Conservation (phyloP, 257 asterid species). For the Solanum chaucha region DNA sequence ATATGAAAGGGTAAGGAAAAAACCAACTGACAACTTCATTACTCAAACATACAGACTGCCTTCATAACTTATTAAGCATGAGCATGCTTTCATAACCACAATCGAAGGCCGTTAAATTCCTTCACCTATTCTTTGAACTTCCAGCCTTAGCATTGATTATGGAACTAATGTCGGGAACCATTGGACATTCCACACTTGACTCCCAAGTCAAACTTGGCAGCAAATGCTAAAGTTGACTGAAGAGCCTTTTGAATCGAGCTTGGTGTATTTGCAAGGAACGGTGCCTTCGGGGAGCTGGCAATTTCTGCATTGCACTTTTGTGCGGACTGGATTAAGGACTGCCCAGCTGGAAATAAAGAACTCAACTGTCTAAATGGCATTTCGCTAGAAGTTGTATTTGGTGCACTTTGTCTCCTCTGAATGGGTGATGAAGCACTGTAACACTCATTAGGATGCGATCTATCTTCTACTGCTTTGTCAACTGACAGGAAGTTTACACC, state of each 20-base stretch:
- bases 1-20: background rate
- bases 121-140: conserved; percentile 3
- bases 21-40: background rate
- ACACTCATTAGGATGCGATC: conserved; percentile 1
- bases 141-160: conserved; percentile 11
- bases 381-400: conserved; percentile 10
- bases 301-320: conserved; percentile 8
- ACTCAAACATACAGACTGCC: background rate
- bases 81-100: background rate
- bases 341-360: conserved; percentile 15
- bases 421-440: conserved; percentile 6
- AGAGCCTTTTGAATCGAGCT: conserved; percentile 49
- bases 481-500: conserved; percentile 21
- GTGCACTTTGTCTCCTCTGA: conserved; percentile 11
- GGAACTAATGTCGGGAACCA: background rate
- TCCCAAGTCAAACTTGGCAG: conserved; percentile 56
- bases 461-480: conserved; percentile 12
- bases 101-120: background rate
- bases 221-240: conserved; percentile 61
- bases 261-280: conserved; percentile 32
- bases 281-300: conserved; percentile 22
- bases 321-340: conserved; percentile 14
- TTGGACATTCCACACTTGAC: conserved; percentile 27
- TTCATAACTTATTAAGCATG: background rate
- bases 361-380: conserved; percentile 1